phyloP scores from a whole-genome alignment of 495 filamentous ascomycete species.

The Lichenothelia convexa region DNA sequence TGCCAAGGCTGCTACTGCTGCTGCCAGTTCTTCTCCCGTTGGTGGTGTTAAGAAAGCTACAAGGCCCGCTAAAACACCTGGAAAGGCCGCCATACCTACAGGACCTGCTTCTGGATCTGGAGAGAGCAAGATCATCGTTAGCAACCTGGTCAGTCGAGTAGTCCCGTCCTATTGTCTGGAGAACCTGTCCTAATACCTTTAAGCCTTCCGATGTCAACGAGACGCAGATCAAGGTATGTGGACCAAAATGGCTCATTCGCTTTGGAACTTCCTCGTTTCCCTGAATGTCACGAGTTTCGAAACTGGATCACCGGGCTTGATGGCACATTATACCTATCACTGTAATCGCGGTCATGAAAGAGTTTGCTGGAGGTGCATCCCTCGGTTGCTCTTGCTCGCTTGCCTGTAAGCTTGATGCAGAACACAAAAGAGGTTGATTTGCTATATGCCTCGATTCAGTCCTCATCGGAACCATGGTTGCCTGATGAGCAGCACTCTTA shows the following conservation, averaged over 20 bases:
- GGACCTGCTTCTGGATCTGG: slow-evolving; percentile 35
- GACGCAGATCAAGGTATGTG: slow-evolving; percentile 98
- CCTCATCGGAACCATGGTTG: slow-evolving; percentile 8
- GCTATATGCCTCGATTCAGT: slow-evolving; percentile 24
- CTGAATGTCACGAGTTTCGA: slow-evolving; percentile 18
- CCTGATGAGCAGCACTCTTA: slow-evolving; percentile 17
- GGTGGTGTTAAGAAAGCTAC: slow-evolving; percentile 76
- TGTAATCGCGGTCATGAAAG: too few species aligned
- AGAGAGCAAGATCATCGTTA: slow-evolving; percentile 93
- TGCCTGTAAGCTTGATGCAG: slow-evolving; percentile 18
- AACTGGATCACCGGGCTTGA: slow-evolving; percentile 15
- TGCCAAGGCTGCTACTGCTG: slow-evolving; percentile 24
- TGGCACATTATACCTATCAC: too few species aligned
- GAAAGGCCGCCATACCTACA: slow-evolving; percentile 43
- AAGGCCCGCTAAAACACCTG: slow-evolving; percentile 38
- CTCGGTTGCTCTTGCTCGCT: slow-evolving; percentile 20
- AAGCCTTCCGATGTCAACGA: slow-evolving; percentile 92
- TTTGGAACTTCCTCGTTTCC: slow-evolving; percentile 36
- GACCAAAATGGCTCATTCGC: slow-evolving; percentile 34
- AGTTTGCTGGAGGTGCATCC: too few species aligned
- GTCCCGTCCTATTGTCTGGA: slow-evolving; percentile 1
- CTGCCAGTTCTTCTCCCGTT: slow-evolving; percentile 49
- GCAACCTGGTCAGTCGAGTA: slow-evolving; percentile 68
- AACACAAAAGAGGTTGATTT: slow-evolving; percentile 25
- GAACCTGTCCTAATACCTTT: slow-evolving; percentile 28